phyloP scores from a whole-genome alignment of 129 eudicot species.

The Mikania micrantha region DNA sequence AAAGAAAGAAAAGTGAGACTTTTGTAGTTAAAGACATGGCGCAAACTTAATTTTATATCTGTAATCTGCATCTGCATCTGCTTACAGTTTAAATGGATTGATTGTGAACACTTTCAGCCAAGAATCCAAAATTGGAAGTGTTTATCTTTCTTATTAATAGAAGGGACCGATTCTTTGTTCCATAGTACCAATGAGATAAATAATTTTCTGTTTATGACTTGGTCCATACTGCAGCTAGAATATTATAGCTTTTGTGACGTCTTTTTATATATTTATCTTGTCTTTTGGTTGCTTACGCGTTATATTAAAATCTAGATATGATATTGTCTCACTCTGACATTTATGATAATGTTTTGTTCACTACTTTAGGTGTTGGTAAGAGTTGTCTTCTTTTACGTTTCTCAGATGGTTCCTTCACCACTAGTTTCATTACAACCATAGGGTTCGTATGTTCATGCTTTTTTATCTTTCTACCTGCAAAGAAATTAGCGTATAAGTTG shows the following conservation, averaged over 20 bases:
- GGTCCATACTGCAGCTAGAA: no score
- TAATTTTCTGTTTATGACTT: no score
- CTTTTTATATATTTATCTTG: neutral
- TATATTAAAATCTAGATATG: neutral
- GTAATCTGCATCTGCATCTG: no score
- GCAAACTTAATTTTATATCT: neutral
- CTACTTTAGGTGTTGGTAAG: slow-evolving; percentile 83
- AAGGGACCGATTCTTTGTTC: neutral
- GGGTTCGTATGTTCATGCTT: slow-evolving; percentile 48
- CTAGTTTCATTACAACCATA: slow-evolving; percentile 90
- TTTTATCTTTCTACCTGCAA: neutral
- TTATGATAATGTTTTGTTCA: neutral
- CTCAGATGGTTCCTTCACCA: slow-evolving; percentile 96
- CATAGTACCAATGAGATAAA: neutral
- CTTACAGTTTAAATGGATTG: neutral
- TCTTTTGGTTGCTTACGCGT: neutral
- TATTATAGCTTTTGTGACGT: neutral
- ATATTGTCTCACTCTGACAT: neutral
- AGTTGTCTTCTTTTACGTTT: slow-evolving; percentile 98
- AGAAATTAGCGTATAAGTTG: neutral
- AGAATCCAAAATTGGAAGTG: neutral
- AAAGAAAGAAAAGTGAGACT: neutral
- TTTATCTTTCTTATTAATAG: neutral
- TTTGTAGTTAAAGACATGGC: neutral
- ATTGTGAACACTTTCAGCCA: neutral